Evolutionary conservation across 176 grass and related monocot species (phyloP).

Genomic region (Aegilops sharonensis): DNA sequence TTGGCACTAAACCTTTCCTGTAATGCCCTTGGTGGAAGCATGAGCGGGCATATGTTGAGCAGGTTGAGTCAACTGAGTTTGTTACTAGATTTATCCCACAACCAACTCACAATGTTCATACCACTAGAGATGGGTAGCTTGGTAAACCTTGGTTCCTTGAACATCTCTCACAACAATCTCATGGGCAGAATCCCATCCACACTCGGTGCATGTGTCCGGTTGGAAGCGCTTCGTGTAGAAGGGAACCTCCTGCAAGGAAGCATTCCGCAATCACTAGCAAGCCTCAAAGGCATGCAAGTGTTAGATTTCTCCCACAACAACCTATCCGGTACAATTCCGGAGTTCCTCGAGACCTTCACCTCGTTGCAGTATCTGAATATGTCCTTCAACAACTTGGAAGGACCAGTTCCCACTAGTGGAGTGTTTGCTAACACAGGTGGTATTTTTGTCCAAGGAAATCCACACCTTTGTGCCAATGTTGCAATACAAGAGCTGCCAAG

Average conservation of each 20-base stretch:
- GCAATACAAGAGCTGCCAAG: not conserved
- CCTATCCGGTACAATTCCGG: not conserved
- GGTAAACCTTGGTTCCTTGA: not conserved
- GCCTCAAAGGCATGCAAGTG: not conserved
- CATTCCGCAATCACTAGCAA: not conserved
- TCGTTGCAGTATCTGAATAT: not conserved
- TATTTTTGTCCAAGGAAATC: not conserved
- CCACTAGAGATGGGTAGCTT: too few relatives aligned
- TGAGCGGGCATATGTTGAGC: not conserved
- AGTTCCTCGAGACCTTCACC: not conserved
- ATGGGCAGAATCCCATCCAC: not conserved
- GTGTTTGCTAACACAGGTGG: not conserved
- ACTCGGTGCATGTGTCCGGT: not conserved
- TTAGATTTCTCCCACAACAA: not conserved
- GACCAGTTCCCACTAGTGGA: not conserved
- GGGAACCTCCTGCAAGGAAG: not conserved
- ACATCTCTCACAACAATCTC: not conserved
- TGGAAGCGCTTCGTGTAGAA: not conserved
- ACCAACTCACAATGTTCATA: not conserved
- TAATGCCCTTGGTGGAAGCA: not conserved
- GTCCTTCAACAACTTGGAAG: constrained; percentile 1
- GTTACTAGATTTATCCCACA: not conserved
- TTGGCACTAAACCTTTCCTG: not conserved
- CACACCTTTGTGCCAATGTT: not conserved
- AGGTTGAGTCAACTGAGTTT: not conserved